Evolutionary conservation across 257 asterid genomes (phyloP), one percentile per base, ranked within the genome.

Genomic region (Solanum corneliomulleri): DNA sequence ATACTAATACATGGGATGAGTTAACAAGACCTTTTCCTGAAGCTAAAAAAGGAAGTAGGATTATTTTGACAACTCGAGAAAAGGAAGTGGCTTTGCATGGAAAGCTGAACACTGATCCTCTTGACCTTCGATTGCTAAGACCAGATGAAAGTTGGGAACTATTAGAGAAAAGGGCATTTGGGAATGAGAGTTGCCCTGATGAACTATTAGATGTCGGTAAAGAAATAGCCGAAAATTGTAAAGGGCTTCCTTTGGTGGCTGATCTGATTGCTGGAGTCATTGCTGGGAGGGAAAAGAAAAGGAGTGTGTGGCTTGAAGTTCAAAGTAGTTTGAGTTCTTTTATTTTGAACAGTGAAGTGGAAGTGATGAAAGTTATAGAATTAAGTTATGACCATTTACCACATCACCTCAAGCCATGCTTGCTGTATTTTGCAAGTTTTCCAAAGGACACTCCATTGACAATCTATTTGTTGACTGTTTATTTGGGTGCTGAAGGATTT

Each of bases 401-500:
- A 2, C 16, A 37, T 21, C 87, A 49, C 20, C 42, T 90, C 23
- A 90, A 86, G 81, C 86, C 87, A 3, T 89, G 92, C 49, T 90
- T 91, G 11, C 86, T 91, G 44, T 84, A 91, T 52, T 69, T 90
- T 56, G 89, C 85, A 71, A 68, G 71, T 9, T 83, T 16, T 84
- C 64, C 13, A 4, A 82, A 83, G 75, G 70, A 49, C 41, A 41
- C 2, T 13, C 41, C 41, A 82, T 70, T 89, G 18, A 16, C 23
- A 7, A 85, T 45, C 6, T 1, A 2, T 6, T n/a, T 37, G 81
- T 83, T 89, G 90, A 45, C 31, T 31, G 7, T 21, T 2, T 12
- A 62, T 1, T 91, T 89, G 93, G 35, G 15, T 6, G 85, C 89
- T 0, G 91, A 90, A 88, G 93, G 93, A 8, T 85, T 88, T 58